Conservation (phyloP, 371 early-diverging fungal species). For the Blakeslea trispora region DNA sequence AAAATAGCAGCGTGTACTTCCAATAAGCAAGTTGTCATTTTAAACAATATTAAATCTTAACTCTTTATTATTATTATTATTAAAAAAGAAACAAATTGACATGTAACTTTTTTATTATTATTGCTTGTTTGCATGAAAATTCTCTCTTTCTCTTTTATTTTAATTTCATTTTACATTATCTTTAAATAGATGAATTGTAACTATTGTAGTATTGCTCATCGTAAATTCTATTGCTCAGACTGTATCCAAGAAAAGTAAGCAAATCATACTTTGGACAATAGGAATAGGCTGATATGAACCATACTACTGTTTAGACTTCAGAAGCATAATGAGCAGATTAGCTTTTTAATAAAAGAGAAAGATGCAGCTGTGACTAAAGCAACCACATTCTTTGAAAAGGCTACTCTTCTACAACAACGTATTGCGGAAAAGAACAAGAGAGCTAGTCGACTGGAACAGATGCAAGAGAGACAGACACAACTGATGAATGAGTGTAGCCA, state of each 20-base stretch:
- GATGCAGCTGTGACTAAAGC: conserved; percentile 47
- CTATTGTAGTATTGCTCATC: conserved; percentile 44
- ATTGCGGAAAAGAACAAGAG: conserved; percentile 47
- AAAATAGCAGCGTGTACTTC: conserved; percentile 57
- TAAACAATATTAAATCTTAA: conserved; percentile 17
- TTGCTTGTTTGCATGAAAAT: neutral
- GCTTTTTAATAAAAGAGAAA: conserved; percentile 34
- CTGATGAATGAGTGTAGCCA: conserved; percentile 35
- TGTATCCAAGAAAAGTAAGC: conserved; percentile 50
- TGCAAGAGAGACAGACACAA: conserved; percentile 29
- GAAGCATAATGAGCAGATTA: conserved; percentile 43
- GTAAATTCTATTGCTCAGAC: conserved; percentile 42
- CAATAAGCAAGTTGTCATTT: conserved; percentile 46
- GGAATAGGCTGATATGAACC: no score
- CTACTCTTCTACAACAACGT: conserved; percentile 40
- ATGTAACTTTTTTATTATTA: neutral
- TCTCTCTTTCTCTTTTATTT: conserved; percentile 5
- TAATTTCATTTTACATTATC: no score
- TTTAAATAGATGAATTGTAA: conserved; percentile 37
- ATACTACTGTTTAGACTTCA: conserved; percentile 41
- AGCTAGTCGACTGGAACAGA: conserved; percentile 27
- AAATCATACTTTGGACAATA: no score
- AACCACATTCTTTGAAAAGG: conserved; percentile 31
- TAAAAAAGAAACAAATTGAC: neutral
- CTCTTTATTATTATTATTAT: neutral